Evolutionary conservation across 805 yeast species (phyloP).

Genomic region (Pichia phayaonensis): DNA sequence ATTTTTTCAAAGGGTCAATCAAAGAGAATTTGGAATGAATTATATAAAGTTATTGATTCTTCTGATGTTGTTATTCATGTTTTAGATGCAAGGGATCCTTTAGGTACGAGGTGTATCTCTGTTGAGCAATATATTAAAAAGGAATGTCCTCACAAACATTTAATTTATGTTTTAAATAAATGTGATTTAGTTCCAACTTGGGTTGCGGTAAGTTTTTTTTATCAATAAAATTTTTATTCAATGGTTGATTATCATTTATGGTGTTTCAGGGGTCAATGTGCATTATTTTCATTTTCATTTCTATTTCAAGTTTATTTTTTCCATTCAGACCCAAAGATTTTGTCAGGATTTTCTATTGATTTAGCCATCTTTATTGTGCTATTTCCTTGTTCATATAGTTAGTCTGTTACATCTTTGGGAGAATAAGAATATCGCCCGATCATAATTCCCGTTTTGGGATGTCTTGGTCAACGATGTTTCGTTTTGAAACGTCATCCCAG

Average conservation of each 20-base stretch:
- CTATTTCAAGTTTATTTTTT: slow-evolving; percentile 6
- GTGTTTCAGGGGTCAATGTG: slow-evolving; percentile 2
- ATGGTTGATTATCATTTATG: not conserved
- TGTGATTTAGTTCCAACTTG: slow-evolving; percentile 98
- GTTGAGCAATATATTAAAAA: slow-evolving; percentile 89
- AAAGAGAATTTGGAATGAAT: slow-evolving; percentile 96
- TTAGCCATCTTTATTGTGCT: not conserved
- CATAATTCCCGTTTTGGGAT: slow-evolving; percentile 39
- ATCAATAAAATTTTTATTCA: not conserved
- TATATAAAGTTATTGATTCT: slow-evolving; percentile 94
- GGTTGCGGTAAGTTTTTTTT: slow-evolving; percentile 94
- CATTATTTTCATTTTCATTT: slow-evolving; percentile 1
- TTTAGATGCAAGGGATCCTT: slow-evolving; percentile 93
- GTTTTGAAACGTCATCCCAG: slow-evolving; percentile 38
- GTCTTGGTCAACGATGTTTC: slow-evolving; percentile 23
- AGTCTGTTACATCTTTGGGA: slow-evolving; percentile 99
- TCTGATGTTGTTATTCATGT: slow-evolving; percentile 97
- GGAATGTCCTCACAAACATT: slow-evolving; percentile 95
- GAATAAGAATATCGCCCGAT: slow-evolving; percentile 55
- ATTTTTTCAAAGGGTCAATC: slow-evolving; percentile 97
- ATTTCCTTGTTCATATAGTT: slow-evolving; percentile 38
- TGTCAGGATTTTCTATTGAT: slow-evolving; percentile 60
- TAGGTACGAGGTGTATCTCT: slow-evolving; percentile 90
- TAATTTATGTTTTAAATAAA: slow-evolving; percentile 89
- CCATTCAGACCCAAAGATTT: slow-evolving; percentile 59